Conservation (phyloP, 225 moss, liverwort and hornwort species). For the Bryum argenteum region DNA sequence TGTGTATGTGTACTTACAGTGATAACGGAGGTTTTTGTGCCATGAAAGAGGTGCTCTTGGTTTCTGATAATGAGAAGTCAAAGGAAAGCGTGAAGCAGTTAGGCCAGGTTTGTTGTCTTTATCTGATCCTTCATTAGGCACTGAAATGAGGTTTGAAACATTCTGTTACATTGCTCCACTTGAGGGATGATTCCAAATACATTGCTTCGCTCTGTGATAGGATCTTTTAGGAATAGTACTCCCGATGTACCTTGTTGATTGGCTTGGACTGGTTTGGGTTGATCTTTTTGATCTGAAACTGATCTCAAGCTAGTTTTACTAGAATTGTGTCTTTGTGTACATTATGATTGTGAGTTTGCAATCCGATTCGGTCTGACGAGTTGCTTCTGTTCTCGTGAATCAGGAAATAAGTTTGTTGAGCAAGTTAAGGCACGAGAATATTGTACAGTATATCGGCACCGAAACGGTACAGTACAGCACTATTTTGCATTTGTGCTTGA, state of each 20-base stretch:
- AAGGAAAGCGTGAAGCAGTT: constrained; percentile 97
- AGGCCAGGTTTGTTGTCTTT: constrained; percentile 71
- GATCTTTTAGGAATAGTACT: background rate
- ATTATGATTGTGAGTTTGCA: constrained; percentile 2
- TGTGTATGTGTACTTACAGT: constrained; percentile 52
- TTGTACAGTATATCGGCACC: constrained; percentile 99
- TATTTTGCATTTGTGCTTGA: constrained; percentile 11
- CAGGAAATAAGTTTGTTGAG: constrained; percentile 98
- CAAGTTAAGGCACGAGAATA: constrained; percentile 92
- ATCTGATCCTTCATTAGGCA: background rate
- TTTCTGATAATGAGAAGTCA: constrained; percentile 96
- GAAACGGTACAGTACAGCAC: constrained; percentile 71
- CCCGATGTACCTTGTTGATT: background rate
- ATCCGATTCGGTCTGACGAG: too few relatives aligned
- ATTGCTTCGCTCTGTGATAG: constrained; percentile 6
- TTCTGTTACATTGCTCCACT: constrained; percentile 5
- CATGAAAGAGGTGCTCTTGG: constrained; percentile 98
- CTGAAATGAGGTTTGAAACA: background rate
- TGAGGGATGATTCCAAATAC: background rate
- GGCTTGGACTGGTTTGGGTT: too few relatives aligned
- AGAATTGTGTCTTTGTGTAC: background rate
- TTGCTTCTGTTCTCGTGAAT: constrained; percentile 24
- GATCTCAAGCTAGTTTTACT: too few relatives aligned
- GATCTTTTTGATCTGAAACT: too few relatives aligned
- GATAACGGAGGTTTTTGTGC: constrained; percentile 93